Conservation (phyloP, 2,329 filamentous ascomycete species). For the Dactylonectria macrodidyma region DNA sequence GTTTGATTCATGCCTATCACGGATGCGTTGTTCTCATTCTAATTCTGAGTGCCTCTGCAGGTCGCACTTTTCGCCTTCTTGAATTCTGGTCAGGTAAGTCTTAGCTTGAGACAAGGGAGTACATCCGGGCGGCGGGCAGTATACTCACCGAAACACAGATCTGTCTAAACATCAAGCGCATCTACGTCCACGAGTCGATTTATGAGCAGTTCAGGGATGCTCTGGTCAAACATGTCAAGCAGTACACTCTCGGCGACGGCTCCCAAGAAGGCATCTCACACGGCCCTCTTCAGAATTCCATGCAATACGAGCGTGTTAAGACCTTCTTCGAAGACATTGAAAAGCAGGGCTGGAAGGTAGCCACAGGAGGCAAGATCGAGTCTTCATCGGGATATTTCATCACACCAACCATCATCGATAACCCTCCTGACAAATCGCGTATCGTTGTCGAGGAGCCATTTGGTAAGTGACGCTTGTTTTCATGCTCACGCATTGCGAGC, state of each 20-base stretch:
- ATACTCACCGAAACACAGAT: conserved; percentile 26
- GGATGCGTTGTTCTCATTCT: background rate
- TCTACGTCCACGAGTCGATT: conserved; percentile 73
- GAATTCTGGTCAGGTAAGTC: conserved; percentile 62
- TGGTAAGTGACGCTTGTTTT: conserved; percentile 44
- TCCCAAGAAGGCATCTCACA: conserved; percentile 54
- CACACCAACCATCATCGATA: conserved; percentile 63
- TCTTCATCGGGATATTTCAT: background rate
- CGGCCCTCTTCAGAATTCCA: conserved; percentile 31
- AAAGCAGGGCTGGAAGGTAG: conserved; percentile 18
- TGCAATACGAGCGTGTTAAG: conserved; percentile 31
- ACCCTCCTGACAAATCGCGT: conserved; percentile 67
- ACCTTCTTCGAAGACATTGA: conserved; percentile 24
- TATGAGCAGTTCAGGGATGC: conserved; percentile 67
- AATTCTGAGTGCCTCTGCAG: background rate
- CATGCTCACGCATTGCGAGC: no score
- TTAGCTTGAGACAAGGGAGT: no score
- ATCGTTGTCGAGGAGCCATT: conserved; percentile 68
- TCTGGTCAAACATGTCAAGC: conserved; percentile 56
- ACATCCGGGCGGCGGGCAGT: no score
- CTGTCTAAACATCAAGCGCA: conserved; percentile 64
- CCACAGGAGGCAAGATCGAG: background rate
- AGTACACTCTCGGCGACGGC: conserved; percentile 64
- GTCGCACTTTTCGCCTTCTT: conserved; percentile 66
- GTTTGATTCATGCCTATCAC: conserved; percentile 44